phyloP scores from a whole-genome alignment of 768 basidiomycete genomes.

The Kwoniella botswanensis region DNA sequence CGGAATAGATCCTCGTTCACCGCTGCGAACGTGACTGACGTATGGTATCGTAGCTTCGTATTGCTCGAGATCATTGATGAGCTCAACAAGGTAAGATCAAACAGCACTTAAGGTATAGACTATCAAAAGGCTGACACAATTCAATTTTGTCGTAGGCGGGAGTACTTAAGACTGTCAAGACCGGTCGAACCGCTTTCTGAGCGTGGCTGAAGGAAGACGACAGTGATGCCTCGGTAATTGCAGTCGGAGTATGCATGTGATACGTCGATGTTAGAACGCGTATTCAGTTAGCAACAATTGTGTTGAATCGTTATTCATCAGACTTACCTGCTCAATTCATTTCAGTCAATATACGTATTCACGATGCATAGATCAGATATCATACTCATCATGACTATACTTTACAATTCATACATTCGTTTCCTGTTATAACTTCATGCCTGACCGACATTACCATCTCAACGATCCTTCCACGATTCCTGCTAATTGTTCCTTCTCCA shows the following conservation, averaged over 20 bases:
- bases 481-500: conserved; percentile 80
- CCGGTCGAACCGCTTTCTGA: background rate
- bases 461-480: conserved; percentile 66
- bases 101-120: too few species aligned
- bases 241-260: background rate
- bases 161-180: background rate
- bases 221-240: too few species aligned
- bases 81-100: background rate
- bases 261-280: background rate
- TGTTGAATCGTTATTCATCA: too few species aligned
- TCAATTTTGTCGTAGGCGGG: background rate
- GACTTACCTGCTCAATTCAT: too few species aligned
- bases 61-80: background rate
- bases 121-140: too few species aligned
- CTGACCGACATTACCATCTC: conserved; percentile 39
- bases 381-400: background rate
- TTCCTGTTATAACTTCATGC: background rate
- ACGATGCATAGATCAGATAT: background rate
- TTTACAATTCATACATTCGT: background rate
- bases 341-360: background rate
- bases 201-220: too few species aligned
- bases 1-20: too few species aligned
- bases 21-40: too few species aligned
- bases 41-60: background rate
- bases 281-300: too few species aligned